Conservation (phyloP, 805 yeast genomes). For the Blastobotrys chiropterorum region DNA sequence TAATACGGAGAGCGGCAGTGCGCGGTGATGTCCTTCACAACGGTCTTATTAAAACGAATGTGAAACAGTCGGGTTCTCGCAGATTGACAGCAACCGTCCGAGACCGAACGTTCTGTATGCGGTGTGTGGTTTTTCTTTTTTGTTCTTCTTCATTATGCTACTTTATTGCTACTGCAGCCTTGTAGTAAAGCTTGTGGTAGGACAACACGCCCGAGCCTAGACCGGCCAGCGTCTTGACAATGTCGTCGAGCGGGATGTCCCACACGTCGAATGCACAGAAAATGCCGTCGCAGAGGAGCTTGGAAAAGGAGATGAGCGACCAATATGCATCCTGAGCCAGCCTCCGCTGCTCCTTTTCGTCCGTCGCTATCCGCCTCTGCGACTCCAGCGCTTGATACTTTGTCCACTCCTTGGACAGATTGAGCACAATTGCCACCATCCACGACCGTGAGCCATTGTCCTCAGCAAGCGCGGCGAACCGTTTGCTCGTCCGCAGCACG, state of each 20-base stretch:
- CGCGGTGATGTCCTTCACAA: too few species aligned
- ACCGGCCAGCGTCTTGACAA: slow-evolving; percentile 23
- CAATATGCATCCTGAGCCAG: slow-evolving; percentile 2
- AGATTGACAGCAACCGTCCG: background rate
- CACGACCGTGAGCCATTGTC: slow-evolving; percentile 25
- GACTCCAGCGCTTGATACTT: slow-evolving; percentile 2
- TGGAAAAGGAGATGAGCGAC: slow-evolving; percentile 16
- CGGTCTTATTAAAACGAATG: slow-evolving; percentile 1
- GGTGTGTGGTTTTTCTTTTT: too few species aligned
- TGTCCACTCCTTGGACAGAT: slow-evolving; percentile 13
- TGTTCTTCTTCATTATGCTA: background rate
- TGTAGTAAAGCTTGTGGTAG: slow-evolving; percentile 19
- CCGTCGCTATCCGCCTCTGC: slow-evolving; percentile 2
- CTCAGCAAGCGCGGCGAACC: slow-evolving; percentile 18
- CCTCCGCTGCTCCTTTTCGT: background rate
- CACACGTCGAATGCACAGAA: slow-evolving; percentile 27
- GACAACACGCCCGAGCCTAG: slow-evolving; percentile 21
- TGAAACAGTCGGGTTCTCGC: background rate
- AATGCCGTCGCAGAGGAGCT: slow-evolving; percentile 24
- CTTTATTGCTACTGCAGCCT: slow-evolving; percentile 1
- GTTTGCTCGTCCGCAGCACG: slow-evolving; percentile 14
- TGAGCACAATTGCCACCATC: slow-evolving; percentile 22
- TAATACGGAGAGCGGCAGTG: too few species aligned
- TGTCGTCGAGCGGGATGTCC: slow-evolving; percentile 16
- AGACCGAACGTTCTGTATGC: too few species aligned